Conservation (phyloP, 106 monocot species). For the Allium fistulosum region DNA sequence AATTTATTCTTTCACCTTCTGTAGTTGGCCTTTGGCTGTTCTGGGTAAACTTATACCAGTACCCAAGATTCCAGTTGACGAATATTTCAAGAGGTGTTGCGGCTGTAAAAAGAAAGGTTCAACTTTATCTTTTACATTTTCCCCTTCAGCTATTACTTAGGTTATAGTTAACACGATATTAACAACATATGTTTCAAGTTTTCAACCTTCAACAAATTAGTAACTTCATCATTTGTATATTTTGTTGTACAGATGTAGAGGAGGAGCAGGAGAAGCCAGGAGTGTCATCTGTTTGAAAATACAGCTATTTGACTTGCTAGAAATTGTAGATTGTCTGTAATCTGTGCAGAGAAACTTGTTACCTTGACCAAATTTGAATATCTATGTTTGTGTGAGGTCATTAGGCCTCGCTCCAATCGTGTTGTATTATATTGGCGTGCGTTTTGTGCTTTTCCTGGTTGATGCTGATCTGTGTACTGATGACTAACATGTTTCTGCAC, state of each 20-base stretch:
- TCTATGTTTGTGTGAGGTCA: no score
- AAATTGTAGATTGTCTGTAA: no score
- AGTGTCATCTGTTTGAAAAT: neutral
- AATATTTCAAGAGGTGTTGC: slow-evolving; percentile 26
- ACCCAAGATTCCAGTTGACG: slow-evolving; percentile 35
- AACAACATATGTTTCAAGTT: neutral
- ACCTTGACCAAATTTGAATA: no score
- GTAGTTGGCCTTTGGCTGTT: slow-evolving; percentile 76
- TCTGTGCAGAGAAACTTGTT: no score
- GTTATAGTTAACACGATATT: no score
- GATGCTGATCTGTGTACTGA: no score
- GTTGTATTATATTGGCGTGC: no score
- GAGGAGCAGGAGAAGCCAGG: neutral
- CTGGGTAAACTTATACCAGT: slow-evolving; percentile 74
- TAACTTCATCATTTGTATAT: neutral
- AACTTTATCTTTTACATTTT: neutral
- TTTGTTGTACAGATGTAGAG: neutral
- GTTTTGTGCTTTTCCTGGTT: no score
- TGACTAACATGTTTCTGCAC: no score
- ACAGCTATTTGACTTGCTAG: no score
- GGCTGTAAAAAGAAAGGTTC: neutral
- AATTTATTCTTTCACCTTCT: slow-evolving; percentile 2
- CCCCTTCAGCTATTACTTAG: no score
- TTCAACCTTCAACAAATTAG: neutral
- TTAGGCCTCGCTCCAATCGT: no score